Conservation (phyloP, 768 basidiomycete species). For the Suillus hirtellus region DNA sequence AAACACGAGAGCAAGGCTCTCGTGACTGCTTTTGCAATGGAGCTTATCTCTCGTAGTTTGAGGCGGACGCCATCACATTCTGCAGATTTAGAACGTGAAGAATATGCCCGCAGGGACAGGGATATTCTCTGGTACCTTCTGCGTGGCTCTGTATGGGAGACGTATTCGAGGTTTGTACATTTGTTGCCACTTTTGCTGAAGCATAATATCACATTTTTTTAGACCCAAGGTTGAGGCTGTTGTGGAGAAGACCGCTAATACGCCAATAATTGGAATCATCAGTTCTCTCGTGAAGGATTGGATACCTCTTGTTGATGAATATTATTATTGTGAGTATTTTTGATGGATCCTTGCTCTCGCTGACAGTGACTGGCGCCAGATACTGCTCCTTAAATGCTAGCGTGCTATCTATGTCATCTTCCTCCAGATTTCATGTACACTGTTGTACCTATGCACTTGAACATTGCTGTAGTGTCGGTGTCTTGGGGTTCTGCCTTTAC, state of each 20-base stretch:
- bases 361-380: slow-evolving; percentile 28
- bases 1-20: slow-evolving; percentile 55
- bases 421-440: not conserved
- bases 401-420: not conserved
- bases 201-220: slow-evolving; percentile 5
- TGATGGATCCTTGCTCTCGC: not conserved
- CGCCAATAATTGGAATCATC: slow-evolving; percentile 67
- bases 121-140: slow-evolving; percentile 84
- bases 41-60: slow-evolving; percentile 72
- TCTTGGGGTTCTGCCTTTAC: not conserved
- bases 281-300: slow-evolving; percentile 77
- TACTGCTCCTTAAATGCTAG: slow-evolving; percentile 42
- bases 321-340: slow-evolving; percentile 79
- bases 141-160: slow-evolving; percentile 83
- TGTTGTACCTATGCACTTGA: not conserved
- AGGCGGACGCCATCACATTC: slow-evolving; percentile 67
- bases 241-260: slow-evolving; percentile 51
- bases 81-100: slow-evolving; percentile 64
- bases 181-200: slow-evolving; percentile 8
- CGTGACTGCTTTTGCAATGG: slow-evolving; percentile 62
- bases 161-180: slow-evolving; percentile 38
- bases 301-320: slow-evolving; percentile 87
- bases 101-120: slow-evolving; percentile 81
- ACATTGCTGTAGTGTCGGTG: not conserved
- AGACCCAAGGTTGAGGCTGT: slow-evolving; percentile 77